Evolutionary conservation across 176 grass and related monocot genomes (phyloP), one percentile per base, ranked within the genome.

Genomic region (Saccharum officinarum): DNA sequence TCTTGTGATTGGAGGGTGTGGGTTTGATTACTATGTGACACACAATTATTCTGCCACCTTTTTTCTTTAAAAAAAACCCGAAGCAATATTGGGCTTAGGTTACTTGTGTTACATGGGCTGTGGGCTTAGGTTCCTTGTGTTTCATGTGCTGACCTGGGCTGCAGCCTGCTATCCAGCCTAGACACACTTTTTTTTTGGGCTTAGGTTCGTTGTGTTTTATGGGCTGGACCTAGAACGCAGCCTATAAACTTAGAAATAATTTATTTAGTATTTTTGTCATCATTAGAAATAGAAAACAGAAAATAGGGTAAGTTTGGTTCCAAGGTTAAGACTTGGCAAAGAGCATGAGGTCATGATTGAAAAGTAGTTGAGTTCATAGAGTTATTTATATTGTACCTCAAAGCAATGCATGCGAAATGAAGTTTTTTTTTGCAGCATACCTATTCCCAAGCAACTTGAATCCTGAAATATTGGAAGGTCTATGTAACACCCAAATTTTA

Each of bases 381-480:
- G 3, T 85, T 69, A 71, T 71, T 34, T 70, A 26, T 66, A 26
- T 36, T 67, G 11, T 79, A 83, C 71, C 57, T 78, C 46, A 82
- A 79, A 63, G 41, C 14, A 61, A 78, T 83, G 57, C 5, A 44
- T 86, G 62, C 67, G 5, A 74, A 59, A 79, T 16, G 1, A 22
- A 54, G 22, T 79, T 71, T 82, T 22, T 28, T 76, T 22, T 72
- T 91, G 76, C 93, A 98, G 96, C 93, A 62, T 95, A 92, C 18
- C 36, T 95, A 81, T 95, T 98, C 79, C 96, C 96, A 69, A 98
- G 91, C 72, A 90, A 80, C 71, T 72, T 98, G 81, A 84, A 94
- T 87, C 96, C 96, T 60, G 93, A 95, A 93, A 95, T 98, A 79
- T 73, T 98, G 83, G 93, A 98, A 89, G 93, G 96, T 61, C n/a